A percentile compares a stretch with the other conserved stretches of the same genome.
Evolutionary conservation across 345 rosid genomes (phyloP).

Genomic region (Populus alba): DNA sequence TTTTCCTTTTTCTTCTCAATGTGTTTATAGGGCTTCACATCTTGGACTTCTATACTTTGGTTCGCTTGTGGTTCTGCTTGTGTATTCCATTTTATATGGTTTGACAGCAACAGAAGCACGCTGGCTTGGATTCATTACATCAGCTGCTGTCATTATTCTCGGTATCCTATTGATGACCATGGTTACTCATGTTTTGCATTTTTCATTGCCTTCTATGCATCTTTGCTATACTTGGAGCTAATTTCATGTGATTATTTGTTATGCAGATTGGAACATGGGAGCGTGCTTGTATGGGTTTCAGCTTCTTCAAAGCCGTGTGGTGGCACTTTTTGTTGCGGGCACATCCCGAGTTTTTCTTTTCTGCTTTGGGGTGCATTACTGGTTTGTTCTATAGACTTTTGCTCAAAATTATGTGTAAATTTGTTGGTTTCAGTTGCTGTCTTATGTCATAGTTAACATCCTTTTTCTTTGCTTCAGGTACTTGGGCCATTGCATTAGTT

Average conservation of each 20-base stretch:
- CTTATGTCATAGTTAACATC: slow-evolving; percentile 14
- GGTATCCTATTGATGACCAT: slow-evolving; percentile 43
- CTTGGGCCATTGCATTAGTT: slow-evolving; percentile 95
- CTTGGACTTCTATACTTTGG: slow-evolving; percentile 88
- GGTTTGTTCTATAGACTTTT: slow-evolving; percentile 56
- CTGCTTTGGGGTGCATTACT: slow-evolving; percentile 98
- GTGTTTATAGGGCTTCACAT: slow-evolving; percentile 77
- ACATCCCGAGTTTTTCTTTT: slow-evolving; percentile 85
- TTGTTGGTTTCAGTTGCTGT: slow-evolving; percentile 16
- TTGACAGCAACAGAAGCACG: slow-evolving; percentile 88
- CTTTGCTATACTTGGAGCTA: slow-evolving; percentile 6
- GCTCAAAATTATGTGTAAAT: neutral
- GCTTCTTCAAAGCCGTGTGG: slow-evolving; percentile 85
- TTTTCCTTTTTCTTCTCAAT: slow-evolving; percentile 14
- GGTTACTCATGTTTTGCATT: slow-evolving; percentile 15
- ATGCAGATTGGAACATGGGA: slow-evolving; percentile 96
- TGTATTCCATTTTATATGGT: slow-evolving; percentile 88
- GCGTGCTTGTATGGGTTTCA: slow-evolving; percentile 95
- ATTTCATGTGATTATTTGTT: slow-evolving; percentile 21
- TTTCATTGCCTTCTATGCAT: slow-evolving; percentile 6
- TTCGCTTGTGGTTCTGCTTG: slow-evolving; percentile 81
- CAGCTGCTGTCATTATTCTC: slow-evolving; percentile 90
- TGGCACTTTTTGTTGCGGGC: slow-evolving; percentile 92
- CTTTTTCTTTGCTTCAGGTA: slow-evolving; percentile 56
- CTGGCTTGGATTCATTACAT: slow-evolving; percentile 96